Evolutionary conservation across 352 stramenopile genomes (phyloP).

Genomic region (Globisporangium alternatum): DNA sequence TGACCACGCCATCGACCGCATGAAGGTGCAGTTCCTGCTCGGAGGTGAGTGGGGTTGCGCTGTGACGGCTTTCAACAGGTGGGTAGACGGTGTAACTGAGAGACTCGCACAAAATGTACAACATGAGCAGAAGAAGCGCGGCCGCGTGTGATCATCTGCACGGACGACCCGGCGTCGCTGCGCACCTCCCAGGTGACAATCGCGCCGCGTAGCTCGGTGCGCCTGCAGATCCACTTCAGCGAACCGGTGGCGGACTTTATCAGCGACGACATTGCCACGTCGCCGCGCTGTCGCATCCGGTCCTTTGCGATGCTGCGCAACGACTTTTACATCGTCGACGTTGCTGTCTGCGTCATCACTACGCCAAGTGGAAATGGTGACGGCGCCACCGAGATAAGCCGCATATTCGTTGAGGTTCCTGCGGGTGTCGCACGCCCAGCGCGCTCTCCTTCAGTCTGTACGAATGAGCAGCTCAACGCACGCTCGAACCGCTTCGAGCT

Average conservation of each 20-base stretch:
- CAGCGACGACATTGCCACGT: conserved; percentile 39
- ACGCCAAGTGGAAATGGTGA: background rate
- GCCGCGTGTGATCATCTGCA: conserved; percentile 22
- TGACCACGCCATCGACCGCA: conserved; percentile 41
- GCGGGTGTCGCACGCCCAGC: conserved; percentile 13
- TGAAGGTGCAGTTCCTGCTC: conserved; percentile 65
- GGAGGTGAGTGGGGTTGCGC: conserved; percentile 30
- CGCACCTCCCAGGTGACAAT: conserved; percentile 10
- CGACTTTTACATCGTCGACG: conserved; percentile 38
- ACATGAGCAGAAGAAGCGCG: conserved; percentile 8
- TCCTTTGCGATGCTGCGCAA: conserved; percentile 37
- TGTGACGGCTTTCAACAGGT: too few species aligned
- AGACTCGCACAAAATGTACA: background rate
- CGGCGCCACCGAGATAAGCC: background rate
- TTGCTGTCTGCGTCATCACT: conserved; percentile 4
- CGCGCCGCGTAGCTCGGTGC: conserved; percentile 1
- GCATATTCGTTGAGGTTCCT: conserved; percentile 16
- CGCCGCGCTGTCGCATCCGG: conserved; percentile 23
- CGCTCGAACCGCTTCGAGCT: conserved; percentile 18
- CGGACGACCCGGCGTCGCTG: conserved; percentile 2
- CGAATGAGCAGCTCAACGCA: conserved; percentile 4
- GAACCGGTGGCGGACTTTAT: conserved; percentile 63
- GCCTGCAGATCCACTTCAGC: conserved; percentile 71
- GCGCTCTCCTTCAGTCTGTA: background rate
- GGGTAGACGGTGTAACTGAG: too few species aligned